Evolutionary conservation across 352 stramenopile species (phyloP).

Genomic region (Phytophthora syringae): DNA sequence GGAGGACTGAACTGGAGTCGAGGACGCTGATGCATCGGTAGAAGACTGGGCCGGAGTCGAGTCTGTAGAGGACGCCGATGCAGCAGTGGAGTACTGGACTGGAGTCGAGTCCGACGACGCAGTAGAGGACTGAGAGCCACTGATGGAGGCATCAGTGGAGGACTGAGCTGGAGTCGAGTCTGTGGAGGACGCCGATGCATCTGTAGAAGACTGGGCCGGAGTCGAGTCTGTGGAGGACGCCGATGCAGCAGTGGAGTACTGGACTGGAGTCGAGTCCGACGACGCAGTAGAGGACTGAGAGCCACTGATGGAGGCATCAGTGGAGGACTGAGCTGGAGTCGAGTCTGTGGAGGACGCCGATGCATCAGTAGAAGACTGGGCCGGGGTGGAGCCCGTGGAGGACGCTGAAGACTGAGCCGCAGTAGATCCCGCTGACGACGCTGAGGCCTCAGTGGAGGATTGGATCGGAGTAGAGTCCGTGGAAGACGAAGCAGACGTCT

Average conservation of each 20-base stretch:
- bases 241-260: not conserved
- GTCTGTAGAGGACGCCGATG: slow-evolving; percentile 1
- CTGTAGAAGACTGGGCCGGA: not conserved
- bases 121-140: not conserved
- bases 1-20: not conserved
- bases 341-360: not conserved
- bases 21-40: not conserved
- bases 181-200: not conserved
- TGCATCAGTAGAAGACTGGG: not conserved
- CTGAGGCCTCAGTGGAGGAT: not conserved
- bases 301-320: too few species aligned
- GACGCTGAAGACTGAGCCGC: too few species aligned
- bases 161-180: not conserved
- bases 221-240: not conserved
- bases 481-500: not conserved
- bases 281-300: too few species aligned
- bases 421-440: too few species aligned
- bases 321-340: not conserved
- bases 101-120: not conserved
- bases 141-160: not conserved
- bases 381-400: not conserved
- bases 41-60: not conserved
- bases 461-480: not conserved
- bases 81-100: not conserved
- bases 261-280: not conserved